A percentile compares a stretch with the other conserved stretches of the same genome.
Evolutionary conservation across 2,329 filamentous ascomycete species (phyloP).

Genomic region (Phialophora chinensis): DNA sequence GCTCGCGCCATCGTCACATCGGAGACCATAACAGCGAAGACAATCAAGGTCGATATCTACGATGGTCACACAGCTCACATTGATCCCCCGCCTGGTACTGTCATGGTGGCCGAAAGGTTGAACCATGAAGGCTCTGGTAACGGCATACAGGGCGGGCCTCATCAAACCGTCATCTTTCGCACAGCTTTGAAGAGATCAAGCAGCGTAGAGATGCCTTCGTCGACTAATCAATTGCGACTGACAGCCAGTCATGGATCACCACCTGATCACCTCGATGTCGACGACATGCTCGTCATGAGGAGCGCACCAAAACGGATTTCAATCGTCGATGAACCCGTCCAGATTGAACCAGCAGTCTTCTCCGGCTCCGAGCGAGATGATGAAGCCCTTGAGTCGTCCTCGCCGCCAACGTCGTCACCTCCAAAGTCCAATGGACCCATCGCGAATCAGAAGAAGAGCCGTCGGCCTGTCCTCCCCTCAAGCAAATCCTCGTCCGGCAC

Average conservation of each 20-base stretch:
- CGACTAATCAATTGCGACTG: conserved; percentile 30
- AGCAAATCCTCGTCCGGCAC: conserved; percentile 22
- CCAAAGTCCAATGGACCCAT: conserved; percentile 27
- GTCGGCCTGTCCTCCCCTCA: conserved; percentile 32
- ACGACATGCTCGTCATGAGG: conserved; percentile 34
- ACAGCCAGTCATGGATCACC: conserved; percentile 20
- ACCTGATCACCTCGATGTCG: conserved; percentile 41
- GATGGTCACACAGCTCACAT: conserved; percentile 52
- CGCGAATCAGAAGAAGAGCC: conserved; percentile 41
- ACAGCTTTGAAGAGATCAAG: conserved; percentile 48
- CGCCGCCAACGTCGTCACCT: conserved; percentile 21
- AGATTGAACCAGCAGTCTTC: conserved; percentile 22
- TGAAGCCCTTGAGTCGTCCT: conserved; percentile 20
- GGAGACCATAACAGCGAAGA: conserved; percentile 52
- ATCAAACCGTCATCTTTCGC: conserved; percentile 54
- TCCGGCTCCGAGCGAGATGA: conserved; percentile 21
- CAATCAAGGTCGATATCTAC: conserved; percentile 55
- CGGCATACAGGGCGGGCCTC: conserved; percentile 47
- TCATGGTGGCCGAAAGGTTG: conserved; percentile 53
- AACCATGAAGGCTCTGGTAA: conserved; percentile 57
- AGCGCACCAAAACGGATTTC: conserved; percentile 30
- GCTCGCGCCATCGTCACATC: conserved; percentile 52
- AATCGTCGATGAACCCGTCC: conserved; percentile 32
- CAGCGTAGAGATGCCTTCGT: conserved; percentile 34
- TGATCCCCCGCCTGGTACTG: conserved; percentile 52